Percentiles rank a stretch among this genome's conserved stretches.
phyloP scores from a whole-genome alignment of 352 stramenopile species.

The Pythium insidiosum region DNA sequence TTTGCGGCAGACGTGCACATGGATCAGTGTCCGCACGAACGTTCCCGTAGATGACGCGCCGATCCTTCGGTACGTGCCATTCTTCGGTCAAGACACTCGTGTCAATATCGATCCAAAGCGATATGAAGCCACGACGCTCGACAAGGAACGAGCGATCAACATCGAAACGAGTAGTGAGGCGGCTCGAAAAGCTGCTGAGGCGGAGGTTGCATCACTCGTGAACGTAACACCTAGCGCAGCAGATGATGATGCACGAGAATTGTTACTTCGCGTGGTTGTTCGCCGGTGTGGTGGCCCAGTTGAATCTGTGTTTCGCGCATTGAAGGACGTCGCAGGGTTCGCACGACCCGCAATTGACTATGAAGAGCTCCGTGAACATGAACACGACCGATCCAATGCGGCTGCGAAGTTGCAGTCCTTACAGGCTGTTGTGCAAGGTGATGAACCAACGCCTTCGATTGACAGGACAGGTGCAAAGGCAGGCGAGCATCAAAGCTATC shows the following conservation, averaged over 20 bases:
- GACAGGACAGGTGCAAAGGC: no score
- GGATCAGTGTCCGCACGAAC: conserved; percentile 66
- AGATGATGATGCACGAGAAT: conserved; percentile 59
- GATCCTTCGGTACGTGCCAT: conserved; percentile 83
- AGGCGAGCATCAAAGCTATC: no score
- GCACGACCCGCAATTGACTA: conserved; percentile 36
- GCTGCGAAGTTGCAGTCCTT: no score
- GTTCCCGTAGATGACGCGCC: conserved; percentile 74
- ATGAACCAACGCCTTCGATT: no score
- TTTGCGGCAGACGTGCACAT: conserved; percentile 47
- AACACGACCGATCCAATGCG: no score
- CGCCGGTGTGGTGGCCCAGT: conserved; percentile 28
- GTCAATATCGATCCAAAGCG: conserved; percentile 53
- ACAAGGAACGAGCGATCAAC: conserved; percentile 32
- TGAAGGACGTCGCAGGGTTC: conserved; percentile 24
- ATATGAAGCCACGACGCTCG: conserved; percentile 52
- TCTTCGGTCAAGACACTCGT: conserved; percentile 70
- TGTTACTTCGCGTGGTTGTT: conserved; percentile 46
- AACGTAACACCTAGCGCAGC: conserved; percentile 20
- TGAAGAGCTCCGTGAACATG: conserved; percentile 28
- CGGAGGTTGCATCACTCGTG: not conserved
- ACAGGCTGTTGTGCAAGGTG: no score
- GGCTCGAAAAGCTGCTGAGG: conserved; percentile 1
- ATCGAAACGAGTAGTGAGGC: conserved; percentile 20
- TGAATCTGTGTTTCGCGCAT: conserved; percentile 36